phyloP scores from a whole-genome alignment of 257 asterid species.

The Solanum tarapatanum region DNA sequence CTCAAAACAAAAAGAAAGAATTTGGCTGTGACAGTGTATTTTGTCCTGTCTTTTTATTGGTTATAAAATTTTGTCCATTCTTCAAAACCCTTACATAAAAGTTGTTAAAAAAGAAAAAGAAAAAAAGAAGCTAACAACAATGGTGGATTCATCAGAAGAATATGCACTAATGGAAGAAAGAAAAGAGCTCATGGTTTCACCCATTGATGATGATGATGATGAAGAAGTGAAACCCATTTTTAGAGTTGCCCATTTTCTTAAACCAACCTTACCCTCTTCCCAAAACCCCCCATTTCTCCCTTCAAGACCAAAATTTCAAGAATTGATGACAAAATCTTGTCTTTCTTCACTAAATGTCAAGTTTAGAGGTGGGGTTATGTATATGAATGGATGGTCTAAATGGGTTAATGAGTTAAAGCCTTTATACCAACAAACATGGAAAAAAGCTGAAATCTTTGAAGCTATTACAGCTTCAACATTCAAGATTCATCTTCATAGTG shows the following conservation, averaged over 20 bases:
- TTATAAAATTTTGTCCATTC: not conserved
- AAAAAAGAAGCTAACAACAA: not conserved
- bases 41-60: not conserved
- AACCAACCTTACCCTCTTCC: not conserved
- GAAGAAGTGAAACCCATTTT: not conserved
- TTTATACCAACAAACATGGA: not conserved
- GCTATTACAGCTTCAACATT: not conserved
- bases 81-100: not conserved
- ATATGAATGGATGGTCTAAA: not conserved
- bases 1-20: not conserved
- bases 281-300: not conserved
- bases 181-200: constrained; percentile 7
- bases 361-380: not conserved
- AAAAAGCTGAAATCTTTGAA: constrained; percentile 4
- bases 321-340: not conserved
- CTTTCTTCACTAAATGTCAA: not conserved
- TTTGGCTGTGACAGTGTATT: not conserved
- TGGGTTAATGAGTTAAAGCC: constrained; percentile 2
- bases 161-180: constrained; percentile 5
- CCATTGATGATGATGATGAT: not conserved
- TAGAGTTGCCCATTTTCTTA: constrained; percentile 13
- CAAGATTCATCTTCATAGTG: not conserved
- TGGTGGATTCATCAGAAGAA: not conserved
- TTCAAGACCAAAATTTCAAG: not conserved
- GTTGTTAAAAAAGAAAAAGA: not conserved